Conservation (phyloP, 768 basidiomycete species). For the Suillus brevipes region DNA sequence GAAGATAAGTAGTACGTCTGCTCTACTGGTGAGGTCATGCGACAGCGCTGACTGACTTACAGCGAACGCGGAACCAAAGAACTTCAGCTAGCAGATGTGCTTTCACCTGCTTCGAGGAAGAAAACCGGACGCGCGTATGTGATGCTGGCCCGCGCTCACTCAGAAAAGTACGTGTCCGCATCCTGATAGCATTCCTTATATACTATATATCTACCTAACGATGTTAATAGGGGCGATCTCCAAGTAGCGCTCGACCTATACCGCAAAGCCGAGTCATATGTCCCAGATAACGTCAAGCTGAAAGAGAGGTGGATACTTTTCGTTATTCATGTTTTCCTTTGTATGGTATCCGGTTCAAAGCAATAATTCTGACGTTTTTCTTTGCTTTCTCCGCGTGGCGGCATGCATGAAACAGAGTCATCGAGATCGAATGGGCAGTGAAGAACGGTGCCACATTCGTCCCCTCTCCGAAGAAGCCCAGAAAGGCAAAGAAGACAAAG, state of each 20-base stretch:
- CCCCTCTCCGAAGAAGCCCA: slow-evolving; percentile 50
- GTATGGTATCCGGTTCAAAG: slow-evolving; percentile 46
- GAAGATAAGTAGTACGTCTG: slow-evolving; percentile 71
- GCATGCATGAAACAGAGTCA: slow-evolving; percentile 51
- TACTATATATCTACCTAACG: neutral
- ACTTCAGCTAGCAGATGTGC: slow-evolving; percentile 54
- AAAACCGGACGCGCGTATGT: slow-evolving; percentile 83
- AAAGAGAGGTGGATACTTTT: slow-evolving; percentile 86
- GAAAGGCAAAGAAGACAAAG: slow-evolving; percentile 38
- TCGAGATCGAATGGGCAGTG: slow-evolving; percentile 80
- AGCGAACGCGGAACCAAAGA: slow-evolving; percentile 68
- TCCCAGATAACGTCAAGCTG: slow-evolving; percentile 83
- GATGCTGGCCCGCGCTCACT: slow-evolving; percentile 77
- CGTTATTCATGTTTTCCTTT: slow-evolving; percentile 63
- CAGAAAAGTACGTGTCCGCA: slow-evolving; percentile 63
- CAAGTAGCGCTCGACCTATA: slow-evolving; percentile 79
- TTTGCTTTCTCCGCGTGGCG: slow-evolving; percentile 20
- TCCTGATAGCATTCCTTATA: neutral
- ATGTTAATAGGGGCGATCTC: slow-evolving; percentile 65
- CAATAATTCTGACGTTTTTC: slow-evolving; percentile 43
- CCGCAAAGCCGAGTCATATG: slow-evolving; percentile 77
- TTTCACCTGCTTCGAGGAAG: slow-evolving; percentile 76
- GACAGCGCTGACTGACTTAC: slow-evolving; percentile 18
- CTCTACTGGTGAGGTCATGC: neutral
- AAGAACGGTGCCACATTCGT: slow-evolving; percentile 60